Conservation (phyloP, 768 basidiomycete species). For the Podaxis carcinomalis region DNA sequence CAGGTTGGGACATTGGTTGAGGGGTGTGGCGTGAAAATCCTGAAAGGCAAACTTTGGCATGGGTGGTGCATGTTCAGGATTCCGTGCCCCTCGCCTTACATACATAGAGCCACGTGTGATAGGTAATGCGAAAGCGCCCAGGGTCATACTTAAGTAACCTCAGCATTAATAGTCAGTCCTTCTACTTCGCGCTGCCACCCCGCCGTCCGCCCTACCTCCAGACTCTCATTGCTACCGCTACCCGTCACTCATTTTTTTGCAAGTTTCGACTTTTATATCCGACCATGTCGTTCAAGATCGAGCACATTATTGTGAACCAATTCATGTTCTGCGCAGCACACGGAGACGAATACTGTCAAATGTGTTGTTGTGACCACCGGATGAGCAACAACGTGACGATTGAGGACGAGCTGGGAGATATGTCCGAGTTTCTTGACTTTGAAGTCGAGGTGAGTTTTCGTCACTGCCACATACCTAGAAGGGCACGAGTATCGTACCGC, state of each 20-base stretch:
- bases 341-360: slow-evolving; percentile 27
- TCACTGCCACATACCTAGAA: neutral
- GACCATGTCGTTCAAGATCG: neutral
- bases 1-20: no score
- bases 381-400: slow-evolving; percentile 28
- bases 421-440: slow-evolving; percentile 15
- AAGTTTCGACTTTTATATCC: neutral
- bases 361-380: slow-evolving; percentile 28
- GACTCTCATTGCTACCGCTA: neutral
- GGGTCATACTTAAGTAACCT: slow-evolving; percentile 3
- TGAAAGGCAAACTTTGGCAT: neutral
- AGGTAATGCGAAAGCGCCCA: neutral
- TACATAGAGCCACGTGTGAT: neutral
- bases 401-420: slow-evolving; percentile 21
- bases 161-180: neutral
- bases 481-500: no score
- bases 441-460: slow-evolving; percentile 11
- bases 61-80: no score
- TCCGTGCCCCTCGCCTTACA: no score
- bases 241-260: neutral
- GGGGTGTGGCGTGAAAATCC: neutral
- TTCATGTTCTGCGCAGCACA: slow-evolving; percentile 31
- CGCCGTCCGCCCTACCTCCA: neutral
- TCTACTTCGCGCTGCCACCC: neutral
- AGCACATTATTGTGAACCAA: slow-evolving; percentile 24